Percentiles rank a stretch among this genome's conserved stretches.
phyloP scores from a whole-genome alignment of 139 green algal species.

The Monoraphidium neglectum region DNA sequence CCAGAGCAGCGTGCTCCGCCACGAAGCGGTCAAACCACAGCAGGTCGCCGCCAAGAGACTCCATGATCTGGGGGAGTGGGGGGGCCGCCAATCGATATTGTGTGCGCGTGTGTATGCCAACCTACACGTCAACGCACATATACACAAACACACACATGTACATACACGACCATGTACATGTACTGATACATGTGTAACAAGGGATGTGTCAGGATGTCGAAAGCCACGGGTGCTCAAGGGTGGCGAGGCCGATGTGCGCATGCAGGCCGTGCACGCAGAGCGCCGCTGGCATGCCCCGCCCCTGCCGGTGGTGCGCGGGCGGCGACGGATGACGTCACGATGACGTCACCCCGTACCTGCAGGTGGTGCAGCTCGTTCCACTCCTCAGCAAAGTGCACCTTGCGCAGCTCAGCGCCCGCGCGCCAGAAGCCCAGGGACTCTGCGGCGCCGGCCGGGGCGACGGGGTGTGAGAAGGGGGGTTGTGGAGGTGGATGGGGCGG shows the following conservation, averaged over 20 bases:
- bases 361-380: slow-evolving; percentile 92
- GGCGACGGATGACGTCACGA: no score
- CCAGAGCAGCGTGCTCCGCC: slow-evolving; percentile 79
- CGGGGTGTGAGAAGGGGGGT: no score
- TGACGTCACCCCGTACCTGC: slow-evolving; percentile 32
- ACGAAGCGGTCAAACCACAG: slow-evolving; percentile 86
- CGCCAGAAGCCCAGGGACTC: slow-evolving; percentile 82
- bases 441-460: no score
- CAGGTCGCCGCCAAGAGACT: slow-evolving; percentile 92
- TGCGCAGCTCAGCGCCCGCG: slow-evolving; percentile 71
- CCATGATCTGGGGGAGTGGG: slow-evolving; percentile 91
- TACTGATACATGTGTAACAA: not conserved
- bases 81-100: not conserved
- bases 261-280: no score
- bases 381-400: slow-evolving; percentile 93
- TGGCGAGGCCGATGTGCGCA: no score
- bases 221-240: no score
- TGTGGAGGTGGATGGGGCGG: no score
- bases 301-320: no score
- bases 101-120: not conserved
- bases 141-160: no score
- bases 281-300: no score
- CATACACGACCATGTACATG: not conserved
- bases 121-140: not conserved
- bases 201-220: not conserved